Evolutionary conservation across 148 eudicot species (phyloP), one percentile per base, ranked within the genome.

Genomic region (Hydrangea macrophylla): DNA sequence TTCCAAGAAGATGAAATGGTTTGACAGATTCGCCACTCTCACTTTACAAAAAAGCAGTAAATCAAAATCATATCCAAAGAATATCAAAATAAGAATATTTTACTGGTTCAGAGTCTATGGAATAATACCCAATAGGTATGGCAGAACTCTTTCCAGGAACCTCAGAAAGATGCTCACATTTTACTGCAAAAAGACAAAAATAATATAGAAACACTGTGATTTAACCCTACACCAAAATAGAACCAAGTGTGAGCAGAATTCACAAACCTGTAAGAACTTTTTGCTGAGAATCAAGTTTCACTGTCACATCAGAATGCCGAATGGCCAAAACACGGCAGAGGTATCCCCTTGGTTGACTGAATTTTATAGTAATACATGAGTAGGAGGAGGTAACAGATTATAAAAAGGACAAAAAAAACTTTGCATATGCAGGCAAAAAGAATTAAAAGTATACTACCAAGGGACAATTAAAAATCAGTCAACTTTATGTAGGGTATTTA

Each of bases 271-370:
- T 89, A 65, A 91, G 87, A 80, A 91, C 87, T 74, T 85, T 94
- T 31, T 87, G 96, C 80, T 89, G 81, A 68, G 99, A 94, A 85
- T 91, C 97, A 67, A 94, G 84, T 74, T 94, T 94, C 73, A 94
- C 99, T 20, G 91, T 87, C 70, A 94, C 82, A 73, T 89, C 93
- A 62, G 96, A 82, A 59, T 80, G 84, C 37, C 97, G 96, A 60
- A 94, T 50, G 35, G 97, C 97, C 76, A 91, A 60, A 51, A 89
- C 97, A 40, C 96, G 89, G 68, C 99, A 94, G 35, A 83, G 84
- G 73, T 90, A 94, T 30, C 96, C 59, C 79, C 85, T 48, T 70
- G 77, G 44, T 82, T 82, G 61, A 67, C 88, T 77, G 81, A 22
- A 70, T 86, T 24, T 24, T 23, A 73, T 37, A 68, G 65, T 0